Evolutionary conservation across 2,329 filamentous ascomycete species (phyloP), one percentile per base, ranked within the genome.

Genomic region (Hypoxylon sp.): DNA sequence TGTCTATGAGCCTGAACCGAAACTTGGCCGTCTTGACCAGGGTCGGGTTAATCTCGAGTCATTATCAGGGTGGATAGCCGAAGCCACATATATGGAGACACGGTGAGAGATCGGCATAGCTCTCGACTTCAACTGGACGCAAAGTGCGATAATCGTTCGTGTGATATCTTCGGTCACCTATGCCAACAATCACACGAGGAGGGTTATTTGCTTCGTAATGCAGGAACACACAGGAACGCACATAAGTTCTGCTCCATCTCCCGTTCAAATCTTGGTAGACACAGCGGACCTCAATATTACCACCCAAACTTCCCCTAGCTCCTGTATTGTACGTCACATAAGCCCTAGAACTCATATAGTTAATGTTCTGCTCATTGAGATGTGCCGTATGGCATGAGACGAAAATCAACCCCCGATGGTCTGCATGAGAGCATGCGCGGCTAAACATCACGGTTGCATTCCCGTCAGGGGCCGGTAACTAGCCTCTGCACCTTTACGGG

Each of bases 361-460:
- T 46, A 62, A 52, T 55, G 10, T 58, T 56, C 24, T 66, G 48
- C 55, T 32, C 15, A 56, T 31, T 52, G 46, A 44, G 60, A 67
- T 71, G 60, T 67, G 69, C 55, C 56, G 59, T 67, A 46, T 59
- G 62, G 47, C 61, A 60, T 69, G 57, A 67, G 55, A 69, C 62
- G 66, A 62, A 48, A 64, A 65, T 50, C 53, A 54, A 56, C 63
- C 58, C 58, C 62, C 65, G 60, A 67, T 71, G 62, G 56, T 42
- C 39, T 71, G 66, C 67, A 67, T 62, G 61, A 69, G 57, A 56
- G 48, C 50, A 64, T 69, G 62, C 69, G 57, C 66, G 69, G 66
- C 69, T 71, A 71, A 71, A 67, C 31, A 62, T 69, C 63, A 71
- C 67, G 13, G 69, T 71, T 69, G 67, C 69, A 71, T 71, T 63